Conservation (phyloP, 768 basidiomycete species). For the Phaeotremella skinneri region DNA sequence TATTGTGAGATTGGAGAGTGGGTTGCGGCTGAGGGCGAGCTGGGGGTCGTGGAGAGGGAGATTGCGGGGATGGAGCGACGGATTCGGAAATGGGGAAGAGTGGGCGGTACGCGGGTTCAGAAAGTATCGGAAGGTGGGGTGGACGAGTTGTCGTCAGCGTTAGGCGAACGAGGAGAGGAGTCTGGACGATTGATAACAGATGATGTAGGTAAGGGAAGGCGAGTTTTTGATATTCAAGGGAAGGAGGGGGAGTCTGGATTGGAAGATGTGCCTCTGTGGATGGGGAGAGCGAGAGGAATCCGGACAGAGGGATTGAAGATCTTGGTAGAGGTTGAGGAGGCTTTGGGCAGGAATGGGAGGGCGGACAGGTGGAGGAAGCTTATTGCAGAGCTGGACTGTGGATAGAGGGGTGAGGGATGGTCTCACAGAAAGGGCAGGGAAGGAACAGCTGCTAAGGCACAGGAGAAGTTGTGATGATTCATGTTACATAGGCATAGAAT, state of each 20-base stretch:
- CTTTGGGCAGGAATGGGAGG: conserved; percentile 20
- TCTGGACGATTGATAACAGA: background rate
- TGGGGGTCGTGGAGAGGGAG: conserved; percentile 16
- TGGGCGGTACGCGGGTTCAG: background rate
- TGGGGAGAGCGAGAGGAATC: conserved; percentile 11
- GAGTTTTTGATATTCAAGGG: too few relatives aligned
- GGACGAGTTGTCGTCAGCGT: background rate
- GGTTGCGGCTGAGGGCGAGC: conserved; percentile 16
- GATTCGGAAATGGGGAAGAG: background rate
- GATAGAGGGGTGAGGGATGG: background rate
- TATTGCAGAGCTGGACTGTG: conserved; percentile 8
- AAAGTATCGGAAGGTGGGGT: background rate
- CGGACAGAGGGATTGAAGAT: conserved; percentile 18
- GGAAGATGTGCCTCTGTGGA: too few relatives aligned
- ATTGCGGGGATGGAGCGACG: conserved; percentile 12
- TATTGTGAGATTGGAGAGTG: conserved; percentile 15
- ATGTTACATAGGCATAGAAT: too few relatives aligned
- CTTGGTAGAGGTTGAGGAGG: conserved; percentile 27
- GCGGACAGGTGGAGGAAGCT: conserved; percentile 22
- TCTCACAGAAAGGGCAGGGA: background rate
- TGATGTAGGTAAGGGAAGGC: conserved; percentile 3
- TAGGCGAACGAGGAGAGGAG: background rate
- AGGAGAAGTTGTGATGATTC: too few relatives aligned
- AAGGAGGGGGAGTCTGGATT: background rate
- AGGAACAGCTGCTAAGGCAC: too few relatives aligned